Conservation (phyloP, 495 filamentous ascomycete genomes). For the Aspergillus biplanus region DNA sequence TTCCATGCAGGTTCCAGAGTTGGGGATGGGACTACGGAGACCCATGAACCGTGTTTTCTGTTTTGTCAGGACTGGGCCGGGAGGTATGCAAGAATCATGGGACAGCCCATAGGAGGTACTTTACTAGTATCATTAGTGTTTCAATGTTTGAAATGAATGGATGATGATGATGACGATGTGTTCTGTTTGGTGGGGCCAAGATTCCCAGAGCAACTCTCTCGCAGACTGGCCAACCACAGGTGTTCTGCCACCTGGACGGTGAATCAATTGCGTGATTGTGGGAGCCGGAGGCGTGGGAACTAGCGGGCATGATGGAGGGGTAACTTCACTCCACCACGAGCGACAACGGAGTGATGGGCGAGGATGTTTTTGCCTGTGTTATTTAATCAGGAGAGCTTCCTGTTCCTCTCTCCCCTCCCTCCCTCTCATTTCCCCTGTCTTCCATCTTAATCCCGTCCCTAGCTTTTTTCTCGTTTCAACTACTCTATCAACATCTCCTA, state of each 20-base stretch:
- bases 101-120: too few species aligned
- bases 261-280: conserved; percentile 45
- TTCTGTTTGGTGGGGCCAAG: conserved; percentile 26
- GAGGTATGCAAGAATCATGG: too few species aligned
- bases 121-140: too few species aligned
- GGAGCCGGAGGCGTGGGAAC: conserved; percentile 19
- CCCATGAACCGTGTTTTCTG: neutral
- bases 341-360: conserved; percentile 1
- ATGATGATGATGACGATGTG: neutral
- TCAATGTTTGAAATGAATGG: neutral
- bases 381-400: conserved; percentile 31
- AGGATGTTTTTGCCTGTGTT: conserved; percentile 10
- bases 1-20: neutral
- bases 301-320: conserved; percentile 20
- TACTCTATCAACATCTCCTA: conserved; percentile 1
- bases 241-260: conserved; percentile 38
- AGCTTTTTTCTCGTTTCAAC: neutral
- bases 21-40: too few species aligned
- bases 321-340: neutral
- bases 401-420: conserved; percentile 16
- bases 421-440: conserved; percentile 11
- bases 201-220: conserved; percentile 26
- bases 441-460: neutral
- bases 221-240: conserved; percentile 27
- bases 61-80: neutral